A percentile compares a stretch with the other conserved stretches of the same genome.
These are phyloP conservation scores for Lagenidium sp. DNA, from an alignment of 352 stramenopile species.

Conservation along the genomic window DNA sequence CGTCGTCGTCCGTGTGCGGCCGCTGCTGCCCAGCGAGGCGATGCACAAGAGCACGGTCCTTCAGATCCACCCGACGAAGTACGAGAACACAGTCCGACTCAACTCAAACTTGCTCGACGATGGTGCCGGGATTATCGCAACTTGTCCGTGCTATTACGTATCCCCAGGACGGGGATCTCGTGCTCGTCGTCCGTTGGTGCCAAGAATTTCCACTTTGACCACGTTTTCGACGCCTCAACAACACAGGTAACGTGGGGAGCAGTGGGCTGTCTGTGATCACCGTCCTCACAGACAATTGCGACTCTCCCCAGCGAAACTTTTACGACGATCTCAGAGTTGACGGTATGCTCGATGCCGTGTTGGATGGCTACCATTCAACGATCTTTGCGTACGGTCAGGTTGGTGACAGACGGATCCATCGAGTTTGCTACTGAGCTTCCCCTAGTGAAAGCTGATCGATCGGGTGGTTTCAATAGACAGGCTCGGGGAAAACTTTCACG, in stretches of 20 bases:
- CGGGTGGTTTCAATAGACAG: constrained; percentile 16
- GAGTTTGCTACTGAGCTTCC: too few relatives aligned
- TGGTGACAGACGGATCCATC: background rate
- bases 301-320: constrained; percentile 27
- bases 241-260: constrained; percentile 14
- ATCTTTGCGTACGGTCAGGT: constrained; percentile 53
- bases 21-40: constrained; percentile 25
- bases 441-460: too few relatives aligned
- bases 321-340: constrained; percentile 29
- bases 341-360: constrained; percentile 19
- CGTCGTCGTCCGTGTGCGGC: constrained; percentile 40
- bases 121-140: too few relatives aligned
- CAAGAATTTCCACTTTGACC: constrained; percentile 42
- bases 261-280: too few relatives aligned
- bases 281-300: too few relatives aligned
- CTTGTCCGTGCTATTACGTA: background rate
- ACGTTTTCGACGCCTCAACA: constrained; percentile 28
- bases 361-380: constrained; percentile 36
- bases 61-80: constrained; percentile 16
- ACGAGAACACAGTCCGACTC: background rate
- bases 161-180: constrained; percentile 17
- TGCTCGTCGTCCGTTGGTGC: constrained; percentile 10
- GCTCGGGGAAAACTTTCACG: constrained; percentile 50
- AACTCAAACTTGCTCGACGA: background rate
- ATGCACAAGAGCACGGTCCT: constrained; percentile 25